Evolutionary conservation across 2,329 filamentous ascomycete genomes (phyloP), one percentile per base, ranked within the genome.

Genomic region (Sarocladium oryzae): DNA sequence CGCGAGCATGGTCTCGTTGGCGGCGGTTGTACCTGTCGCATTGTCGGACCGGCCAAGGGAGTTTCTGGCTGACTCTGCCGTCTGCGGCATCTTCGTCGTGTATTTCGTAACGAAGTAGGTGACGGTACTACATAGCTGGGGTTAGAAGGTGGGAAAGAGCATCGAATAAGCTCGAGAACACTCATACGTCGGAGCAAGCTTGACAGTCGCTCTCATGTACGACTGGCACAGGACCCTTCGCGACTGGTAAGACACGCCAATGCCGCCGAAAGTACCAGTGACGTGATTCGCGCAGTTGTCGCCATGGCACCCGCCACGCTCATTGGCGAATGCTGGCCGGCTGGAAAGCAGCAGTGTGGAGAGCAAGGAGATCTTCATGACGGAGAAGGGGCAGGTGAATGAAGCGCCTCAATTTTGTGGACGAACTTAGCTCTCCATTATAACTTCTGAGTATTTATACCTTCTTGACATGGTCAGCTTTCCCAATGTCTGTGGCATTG

Each of bases 241-340:
- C 21, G 56, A 52, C 30, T 54, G 32, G 1, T 33, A 36, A 43
- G 55, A 55, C 15, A 57, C 48, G 10, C 52, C 50, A 48, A 53
- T 53, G 33, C 45, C 53, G 23, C 45, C 21, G 32, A 36, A 53
- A 9, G 52, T 54, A 3, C 53, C 53, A 26, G 56, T 57, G 16
- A 60, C 56, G 37, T 57, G 54, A 32, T 52, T 56, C 15, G 53
- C 55, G 49, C 56, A 56, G 21, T 55, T 54, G 24, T 55, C 56
- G 33, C 50, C 51, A 21, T 36, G 33, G 51, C 55, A 58, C 23
- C 43, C 43, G n/a, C 30, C 45, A 9, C 43, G 43, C 43, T 48
- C 26, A n/a, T 33, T 9, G 10, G 43, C 43, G 26, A 48, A 4
- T 9, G 28, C 4, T 7, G 5, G 4, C 10, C 6, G 11, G n/a